phyloP scores from a whole-genome alignment of 2,329 filamentous ascomycete species.

The Fusarium oligoseptatum region DNA sequence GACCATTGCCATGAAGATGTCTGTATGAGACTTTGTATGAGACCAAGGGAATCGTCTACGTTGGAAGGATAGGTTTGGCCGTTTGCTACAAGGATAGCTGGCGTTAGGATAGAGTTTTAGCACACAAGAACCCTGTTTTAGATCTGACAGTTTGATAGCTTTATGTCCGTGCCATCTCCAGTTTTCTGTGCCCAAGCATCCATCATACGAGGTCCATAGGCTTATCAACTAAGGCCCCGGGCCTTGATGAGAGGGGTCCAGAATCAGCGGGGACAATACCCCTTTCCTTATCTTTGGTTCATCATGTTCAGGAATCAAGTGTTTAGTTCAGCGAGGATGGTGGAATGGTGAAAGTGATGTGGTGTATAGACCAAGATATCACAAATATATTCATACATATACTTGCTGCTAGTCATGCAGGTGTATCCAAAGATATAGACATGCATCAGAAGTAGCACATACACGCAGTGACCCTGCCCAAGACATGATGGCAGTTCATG shows the following conservation, averaged over 20 bases:
- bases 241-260: neutral
- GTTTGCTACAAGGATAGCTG: slow-evolving; percentile 27
- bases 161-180: neutral
- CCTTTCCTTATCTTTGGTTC: neutral
- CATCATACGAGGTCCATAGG: neutral
- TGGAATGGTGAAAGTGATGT: neutral
- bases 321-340: neutral
- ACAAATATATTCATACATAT: slow-evolving; percentile 8
- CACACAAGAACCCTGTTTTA: neutral
- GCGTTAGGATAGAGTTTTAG: slow-evolving; percentile 28
- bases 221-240: neutral
- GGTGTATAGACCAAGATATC: neutral
- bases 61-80: slow-evolving; percentile 1
- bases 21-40: slow-evolving; percentile 75
- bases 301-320: neutral
- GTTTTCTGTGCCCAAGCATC: neutral
- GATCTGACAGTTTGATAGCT: neutral
- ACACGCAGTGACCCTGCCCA: neutral
- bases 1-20: slow-evolving; percentile 98
- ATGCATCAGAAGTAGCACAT: slow-evolving; percentile 4
- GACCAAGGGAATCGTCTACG: neutral
- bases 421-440: slow-evolving; percentile 1
- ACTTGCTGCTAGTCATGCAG: neutral
- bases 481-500: neutral
- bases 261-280: neutral